A percentile compares a stretch with the other conserved stretches of the same genome.
Conservation (phyloP, 495 filamentous ascomycete species). For the Xylaria nigripes region DNA sequence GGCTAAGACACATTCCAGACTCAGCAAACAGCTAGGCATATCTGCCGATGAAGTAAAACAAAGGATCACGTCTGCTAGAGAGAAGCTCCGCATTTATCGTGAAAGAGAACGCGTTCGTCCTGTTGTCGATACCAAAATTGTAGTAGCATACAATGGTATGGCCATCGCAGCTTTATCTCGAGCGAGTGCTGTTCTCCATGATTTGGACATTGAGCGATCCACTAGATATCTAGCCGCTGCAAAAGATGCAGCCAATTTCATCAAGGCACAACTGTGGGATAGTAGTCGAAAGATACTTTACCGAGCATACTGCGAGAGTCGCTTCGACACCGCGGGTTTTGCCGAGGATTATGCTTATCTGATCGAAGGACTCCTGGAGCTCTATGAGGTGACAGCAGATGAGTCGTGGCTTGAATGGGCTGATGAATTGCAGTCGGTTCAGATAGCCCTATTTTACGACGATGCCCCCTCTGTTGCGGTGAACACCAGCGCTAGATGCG, state of each 20-base stretch:
- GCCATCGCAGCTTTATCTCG: conserved; percentile 77
- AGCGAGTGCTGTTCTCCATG: conserved; percentile 56
- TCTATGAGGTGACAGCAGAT: conserved; percentile 84
- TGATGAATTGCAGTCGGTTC: conserved; percentile 60
- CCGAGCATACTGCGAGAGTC: conserved; percentile 68
- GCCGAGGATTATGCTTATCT: conserved; percentile 95
- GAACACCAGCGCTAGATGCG: conserved; percentile 29
- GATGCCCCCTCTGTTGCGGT: conserved; percentile 12
- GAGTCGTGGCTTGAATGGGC: conserved; percentile 75
- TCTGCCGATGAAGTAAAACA: conserved; percentile 61
- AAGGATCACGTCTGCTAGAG: conserved; percentile 59
- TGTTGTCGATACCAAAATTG: conserved; percentile 84
- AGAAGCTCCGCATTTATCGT: conserved; percentile 64
- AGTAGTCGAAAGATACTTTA: conserved; percentile 52
- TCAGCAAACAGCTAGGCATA: conserved; percentile 73
- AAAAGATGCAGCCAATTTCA: conserved; percentile 62
- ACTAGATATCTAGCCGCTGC: conserved; percentile 53
- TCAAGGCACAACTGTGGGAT: conserved; percentile 71
- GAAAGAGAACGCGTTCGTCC: conserved; percentile 70
- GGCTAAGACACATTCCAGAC: conserved; percentile 45
- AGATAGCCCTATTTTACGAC: conserved; percentile 64
- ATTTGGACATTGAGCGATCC: conserved; percentile 50
- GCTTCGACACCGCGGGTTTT: conserved; percentile 66
- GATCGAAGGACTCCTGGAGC: conserved; percentile 71
- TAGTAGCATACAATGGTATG: conserved; percentile 82